Base-by-base conservation (phyloP, 139 green algal species). In the Nannochloris sp. region DNA sequence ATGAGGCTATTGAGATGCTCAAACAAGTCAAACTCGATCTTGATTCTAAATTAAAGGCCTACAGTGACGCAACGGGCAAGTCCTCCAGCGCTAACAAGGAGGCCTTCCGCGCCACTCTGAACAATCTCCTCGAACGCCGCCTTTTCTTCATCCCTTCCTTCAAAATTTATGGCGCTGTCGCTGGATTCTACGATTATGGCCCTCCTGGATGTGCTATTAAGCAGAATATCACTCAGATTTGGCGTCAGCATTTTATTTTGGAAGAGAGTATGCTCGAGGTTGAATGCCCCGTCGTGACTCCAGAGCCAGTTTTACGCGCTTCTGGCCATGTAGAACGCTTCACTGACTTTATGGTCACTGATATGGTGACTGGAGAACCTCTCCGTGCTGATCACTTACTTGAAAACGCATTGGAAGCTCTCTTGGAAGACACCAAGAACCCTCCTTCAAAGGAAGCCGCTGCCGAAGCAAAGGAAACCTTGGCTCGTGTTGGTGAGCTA, bases 241-340 rank as follows among this genome's bases (percentile, higher is more conserved):
- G 90, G 90, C 79, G 88, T 9, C 82, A 96, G 76, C 94, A 99
- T 77, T 99, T 97, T 72, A 82, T 99, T 31, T 70, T 99, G 61
- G 87, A 97, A 79, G 94, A 99, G 77, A 87, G 78, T 78, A 99
- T 99, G 94, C 83, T 99, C 45, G 92, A 98, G 83, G 77, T 96
- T 59, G 95, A 99, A 77, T 98, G 94, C 70, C 94, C 94, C 0
- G 84, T 91, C 1, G 95, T 99, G 34, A 99, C 95, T 4, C 95
- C 95, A 15, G 91, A 97, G 79, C 56, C 86, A 9, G 92, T 98
- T 51, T 82, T 98, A 31, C 85, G 88, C 70, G 93, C 95, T 0
- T 93, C 81, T 3, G 95, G 95, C 60, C 93, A 99, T 73, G 94
- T 99, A 53, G 94, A 99, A 14, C 84, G 90, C 61, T 99, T 98